phyloP scores from a whole-genome alignment of 2,329 filamentous ascomycete genomes.

The Microsporum canis region DNA sequence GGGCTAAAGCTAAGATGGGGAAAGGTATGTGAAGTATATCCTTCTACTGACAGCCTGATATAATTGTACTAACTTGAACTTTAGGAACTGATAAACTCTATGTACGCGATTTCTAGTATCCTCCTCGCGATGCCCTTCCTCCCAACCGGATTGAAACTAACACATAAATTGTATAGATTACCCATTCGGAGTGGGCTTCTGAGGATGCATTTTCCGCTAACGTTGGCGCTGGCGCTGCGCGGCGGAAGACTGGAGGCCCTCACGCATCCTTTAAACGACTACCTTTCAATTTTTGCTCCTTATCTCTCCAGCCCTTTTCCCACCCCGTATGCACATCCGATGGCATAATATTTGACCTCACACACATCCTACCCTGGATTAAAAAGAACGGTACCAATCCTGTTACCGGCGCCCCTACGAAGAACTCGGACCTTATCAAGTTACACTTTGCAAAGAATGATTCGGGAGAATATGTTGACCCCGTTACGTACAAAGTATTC shows the following conservation, averaged over 20 bases:
- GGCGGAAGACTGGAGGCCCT: constrained; percentile 39
- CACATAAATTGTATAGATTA: constrained; percentile 50
- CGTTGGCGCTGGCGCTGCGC: constrained; percentile 55
- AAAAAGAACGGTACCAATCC: constrained; percentile 90
- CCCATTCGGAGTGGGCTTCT: constrained; percentile 94
- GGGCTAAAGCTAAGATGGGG: constrained; percentile 11
- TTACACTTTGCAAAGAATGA: constrained; percentile 88
- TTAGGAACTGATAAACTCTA: constrained; percentile 42
- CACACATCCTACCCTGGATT: constrained; percentile 88
- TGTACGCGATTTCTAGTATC: constrained; percentile 23
- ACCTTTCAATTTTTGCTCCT: constrained; percentile 96
- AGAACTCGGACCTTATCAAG: constrained; percentile 73
- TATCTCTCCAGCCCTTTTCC: constrained; percentile 87
- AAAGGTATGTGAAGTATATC: constrained; percentile 24
- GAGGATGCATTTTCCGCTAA: constrained; percentile 78
- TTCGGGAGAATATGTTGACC: constrained; percentile 83
- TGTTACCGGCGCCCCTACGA: constrained; percentile 67
- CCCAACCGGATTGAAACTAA: constrained; percentile 9
- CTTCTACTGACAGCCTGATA: background rate
- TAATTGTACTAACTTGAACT: constrained; percentile 6
- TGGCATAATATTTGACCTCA: constrained; percentile 88
- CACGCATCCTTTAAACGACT: constrained; percentile 70
- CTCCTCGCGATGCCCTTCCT: constrained; percentile 13
- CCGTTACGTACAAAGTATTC: constrained; percentile 93
- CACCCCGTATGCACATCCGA: constrained; percentile 83